These are phyloP conservation scores for Dactylellina drechsleri DNA, from an alignment of 2,329 filamentous ascomycete species.

Conservation along the genomic window DNA sequence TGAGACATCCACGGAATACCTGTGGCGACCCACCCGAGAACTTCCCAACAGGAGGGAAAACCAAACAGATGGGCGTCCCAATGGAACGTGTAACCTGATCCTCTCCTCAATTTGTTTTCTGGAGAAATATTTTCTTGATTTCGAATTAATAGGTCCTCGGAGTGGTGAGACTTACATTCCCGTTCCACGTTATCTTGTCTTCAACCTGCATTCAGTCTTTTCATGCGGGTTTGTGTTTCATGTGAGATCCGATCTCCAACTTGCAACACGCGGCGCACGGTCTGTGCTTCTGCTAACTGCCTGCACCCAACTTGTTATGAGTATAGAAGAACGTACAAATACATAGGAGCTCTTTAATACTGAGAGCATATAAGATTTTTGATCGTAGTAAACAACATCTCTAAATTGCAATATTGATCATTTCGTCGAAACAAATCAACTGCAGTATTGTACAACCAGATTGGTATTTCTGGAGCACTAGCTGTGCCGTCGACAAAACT, in stretches of 20 bases:
- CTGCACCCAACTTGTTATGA: background rate
- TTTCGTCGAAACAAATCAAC: too few relatives aligned
- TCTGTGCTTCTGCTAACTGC: background rate
- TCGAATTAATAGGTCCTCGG: background rate
- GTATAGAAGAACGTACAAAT: too few relatives aligned
- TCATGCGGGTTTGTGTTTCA: background rate
- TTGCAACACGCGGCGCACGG: background rate
- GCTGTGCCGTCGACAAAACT: background rate
- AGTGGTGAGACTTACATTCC: background rate
- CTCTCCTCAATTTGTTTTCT: conserved; percentile 1
- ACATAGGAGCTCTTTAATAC: too few relatives aligned
- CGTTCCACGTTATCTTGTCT: too few relatives aligned
- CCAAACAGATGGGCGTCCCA: background rate
- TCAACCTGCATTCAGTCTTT: too few relatives aligned
- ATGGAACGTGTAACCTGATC: conserved; percentile 10
- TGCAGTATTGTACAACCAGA: too few relatives aligned
- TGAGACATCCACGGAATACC: conserved; percentile 41
- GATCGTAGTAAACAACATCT: too few relatives aligned
- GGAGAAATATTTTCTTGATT: background rate
- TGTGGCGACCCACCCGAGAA: background rate
- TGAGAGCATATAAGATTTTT: too few relatives aligned
- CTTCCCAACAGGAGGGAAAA: conserved; percentile 10
- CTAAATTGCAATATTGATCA: too few relatives aligned
- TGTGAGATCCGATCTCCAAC: background rate
- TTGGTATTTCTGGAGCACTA: too few relatives aligned